These are phyloP conservation scores for Chloranthus sessilifolius DNA, from an alignment of 164 flowering plant genomes.

Conservation along the genomic window DNA sequence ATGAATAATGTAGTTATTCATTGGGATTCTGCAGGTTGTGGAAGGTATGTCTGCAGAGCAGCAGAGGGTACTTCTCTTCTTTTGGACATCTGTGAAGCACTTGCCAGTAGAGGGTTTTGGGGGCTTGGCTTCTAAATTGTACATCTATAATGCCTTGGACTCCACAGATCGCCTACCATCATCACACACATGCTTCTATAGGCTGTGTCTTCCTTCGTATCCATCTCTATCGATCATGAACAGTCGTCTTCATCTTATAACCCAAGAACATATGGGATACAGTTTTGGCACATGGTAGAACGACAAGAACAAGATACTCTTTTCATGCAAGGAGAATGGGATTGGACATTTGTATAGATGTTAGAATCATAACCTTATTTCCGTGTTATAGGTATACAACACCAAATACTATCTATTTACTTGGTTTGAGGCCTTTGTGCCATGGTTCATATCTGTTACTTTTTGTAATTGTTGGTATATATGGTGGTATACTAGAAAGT, in stretches of 20 bases:
- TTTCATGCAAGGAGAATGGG: no score
- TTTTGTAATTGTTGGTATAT: no score
- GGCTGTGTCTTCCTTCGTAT: conserved; percentile 25
- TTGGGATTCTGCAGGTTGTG: conserved; percentile 62
- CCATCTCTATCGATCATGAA: conserved; percentile 21
- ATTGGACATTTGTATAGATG: no score
- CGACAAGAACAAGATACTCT: neutral
- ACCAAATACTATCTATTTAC: no score
- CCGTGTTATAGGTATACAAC: no score
- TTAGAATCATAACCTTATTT: no score
- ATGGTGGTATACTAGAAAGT: no score
- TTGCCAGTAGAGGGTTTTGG: conserved; percentile 79
- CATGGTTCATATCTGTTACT: no score
- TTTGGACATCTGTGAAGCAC: conserved; percentile 85
- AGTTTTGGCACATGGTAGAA: conserved; percentile 28
- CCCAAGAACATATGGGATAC: conserved; percentile 25
- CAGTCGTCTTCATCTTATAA: conserved; percentile 17
- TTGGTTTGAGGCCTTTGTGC: no score
- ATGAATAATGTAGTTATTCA: no score
- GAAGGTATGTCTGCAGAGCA: conserved; percentile 57
- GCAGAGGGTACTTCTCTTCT: conserved; percentile 65
- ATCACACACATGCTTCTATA: conserved; percentile 33
- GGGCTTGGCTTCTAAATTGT: conserved; percentile 63
- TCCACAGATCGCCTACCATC: conserved; percentile 47
- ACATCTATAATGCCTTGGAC: conserved; percentile 44